phyloP scores from a whole-genome alignment of 129 eudicot genomes.

The Ambrosia artemisiifolia region DNA sequence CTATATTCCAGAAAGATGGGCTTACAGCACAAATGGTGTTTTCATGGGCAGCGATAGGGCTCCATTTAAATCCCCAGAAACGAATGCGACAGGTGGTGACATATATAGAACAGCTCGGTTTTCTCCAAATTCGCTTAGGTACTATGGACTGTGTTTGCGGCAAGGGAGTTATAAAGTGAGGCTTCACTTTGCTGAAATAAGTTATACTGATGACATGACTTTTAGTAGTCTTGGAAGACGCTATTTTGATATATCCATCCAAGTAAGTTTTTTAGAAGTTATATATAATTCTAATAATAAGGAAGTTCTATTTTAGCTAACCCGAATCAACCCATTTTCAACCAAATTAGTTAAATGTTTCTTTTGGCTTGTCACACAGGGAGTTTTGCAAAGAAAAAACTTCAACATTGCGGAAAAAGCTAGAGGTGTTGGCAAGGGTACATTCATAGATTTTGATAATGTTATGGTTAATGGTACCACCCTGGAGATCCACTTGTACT shows the following conservation, averaged over 20 bases:
- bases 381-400: conserved; percentile 43
- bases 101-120: conserved; percentile 58
- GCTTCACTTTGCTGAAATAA: conserved; percentile 87
- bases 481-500: conserved; percentile 75
- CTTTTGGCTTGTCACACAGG: conserved; percentile 42
- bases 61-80: conserved; percentile 13
- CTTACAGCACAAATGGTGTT: conserved; percentile 64
- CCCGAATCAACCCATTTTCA: background rate
- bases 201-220: conserved; percentile 45
- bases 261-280: conserved; percentile 41
- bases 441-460: conserved; percentile 40
- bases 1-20: conserved; percentile 51
- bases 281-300: too few relatives aligned
- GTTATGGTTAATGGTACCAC: conserved; percentile 61
- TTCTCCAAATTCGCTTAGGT: conserved; percentile 63
- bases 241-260: conserved; percentile 72
- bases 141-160: conserved; percentile 61
- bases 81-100: conserved; percentile 31
- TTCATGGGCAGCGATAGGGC: conserved; percentile 39
- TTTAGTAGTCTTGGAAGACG: conserved; percentile 71
- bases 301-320: background rate
- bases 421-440: conserved; percentile 54
- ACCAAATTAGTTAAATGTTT: background rate
- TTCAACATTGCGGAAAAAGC: conserved; percentile 65
- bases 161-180: conserved; percentile 68